A percentile compares a stretch with the other conserved stretches of the same genome.
Conservation (phyloP, 1,284 basidiomycete genomes). For the Moesziomyces antarcticus region DNA sequence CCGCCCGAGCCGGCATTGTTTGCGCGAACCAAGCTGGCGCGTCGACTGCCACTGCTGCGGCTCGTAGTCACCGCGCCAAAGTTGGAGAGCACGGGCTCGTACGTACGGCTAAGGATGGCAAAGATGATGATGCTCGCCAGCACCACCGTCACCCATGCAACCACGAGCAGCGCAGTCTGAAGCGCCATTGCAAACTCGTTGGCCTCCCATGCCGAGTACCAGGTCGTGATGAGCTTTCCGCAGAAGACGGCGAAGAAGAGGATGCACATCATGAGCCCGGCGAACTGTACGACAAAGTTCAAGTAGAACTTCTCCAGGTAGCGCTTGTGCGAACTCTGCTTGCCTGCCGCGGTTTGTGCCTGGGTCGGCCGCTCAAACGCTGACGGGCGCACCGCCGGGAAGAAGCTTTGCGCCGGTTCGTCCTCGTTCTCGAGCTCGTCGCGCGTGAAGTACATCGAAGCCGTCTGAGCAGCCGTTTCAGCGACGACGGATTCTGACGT, state of each 20-base stretch:
- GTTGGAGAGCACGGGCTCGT: constrained; percentile 33
- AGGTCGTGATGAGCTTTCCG: constrained; percentile 25
- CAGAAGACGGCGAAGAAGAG: constrained; percentile 26
- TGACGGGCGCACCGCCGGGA: constrained; percentile 30
- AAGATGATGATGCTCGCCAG: constrained; percentile 30
- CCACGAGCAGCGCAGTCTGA: constrained; percentile 17
- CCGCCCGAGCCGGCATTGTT: not conserved
- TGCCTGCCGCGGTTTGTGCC: constrained; percentile 5
- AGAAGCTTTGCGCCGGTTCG: constrained; percentile 26
- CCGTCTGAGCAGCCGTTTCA: constrained; percentile 5
- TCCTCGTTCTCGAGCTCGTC: constrained; percentile 27
- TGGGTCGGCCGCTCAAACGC: constrained; percentile 19
- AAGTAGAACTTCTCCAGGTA: constrained; percentile 38
- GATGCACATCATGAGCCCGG: constrained; percentile 18
- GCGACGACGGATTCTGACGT: not conserved
- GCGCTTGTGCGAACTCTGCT: constrained; percentile 22
- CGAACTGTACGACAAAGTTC: constrained; percentile 31
- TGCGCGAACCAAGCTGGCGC: constrained; percentile 5
- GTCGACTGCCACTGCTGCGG: constrained; percentile 8
- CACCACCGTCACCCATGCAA: constrained; percentile 23
- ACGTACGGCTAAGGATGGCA: constrained; percentile 33
- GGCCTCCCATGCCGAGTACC: constrained; percentile 36
- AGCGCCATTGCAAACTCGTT: constrained; percentile 11
- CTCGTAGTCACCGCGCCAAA: constrained; percentile 5
- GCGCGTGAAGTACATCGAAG: constrained; percentile 27